Conservation (phyloP, 163 green algal species). For the Chlamydomonas reinhardtii region DNA sequence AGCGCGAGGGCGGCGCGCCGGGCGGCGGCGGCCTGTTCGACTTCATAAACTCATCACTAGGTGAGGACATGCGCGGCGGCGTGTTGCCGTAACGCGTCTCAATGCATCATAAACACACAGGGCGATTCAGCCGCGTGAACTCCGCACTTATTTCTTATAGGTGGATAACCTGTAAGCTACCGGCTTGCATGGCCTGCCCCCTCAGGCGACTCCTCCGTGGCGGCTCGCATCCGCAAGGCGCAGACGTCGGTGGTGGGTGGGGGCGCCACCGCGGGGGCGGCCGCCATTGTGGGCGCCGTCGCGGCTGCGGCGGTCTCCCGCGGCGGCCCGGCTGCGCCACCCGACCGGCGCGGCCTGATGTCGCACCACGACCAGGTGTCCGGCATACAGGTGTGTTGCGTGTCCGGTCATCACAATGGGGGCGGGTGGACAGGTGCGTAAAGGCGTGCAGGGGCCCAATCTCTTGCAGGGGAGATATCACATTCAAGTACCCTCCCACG, state of each 20-base stretch:
- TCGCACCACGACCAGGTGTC: conserved; percentile 26
- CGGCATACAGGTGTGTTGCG: conserved; percentile 15
- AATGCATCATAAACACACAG: too few species aligned
- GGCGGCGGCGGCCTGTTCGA: conserved; percentile 29
- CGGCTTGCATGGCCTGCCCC: too few species aligned
- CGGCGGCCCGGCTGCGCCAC: background rate
- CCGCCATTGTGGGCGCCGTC: conserved; percentile 15
- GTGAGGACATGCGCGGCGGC: background rate
- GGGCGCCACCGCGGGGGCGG: background rate
- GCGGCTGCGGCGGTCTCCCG: background rate
- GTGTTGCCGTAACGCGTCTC: too few species aligned
- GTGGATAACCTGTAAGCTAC: too few species aligned
- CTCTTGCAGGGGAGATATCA: too few species aligned
- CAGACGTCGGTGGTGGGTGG: conserved; percentile 10
- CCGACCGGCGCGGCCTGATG: conserved; percentile 28
- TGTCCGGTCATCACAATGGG: too few species aligned
- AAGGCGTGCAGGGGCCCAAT: too few species aligned
- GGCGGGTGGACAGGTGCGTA: too few species aligned
- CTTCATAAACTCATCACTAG: conserved; percentile 43
- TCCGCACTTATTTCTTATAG: too few species aligned
- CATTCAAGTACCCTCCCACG: too few species aligned
- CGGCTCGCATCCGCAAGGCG: conserved; percentile 33
- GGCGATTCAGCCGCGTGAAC: too few species aligned
- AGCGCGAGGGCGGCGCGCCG: conserved; percentile 9
- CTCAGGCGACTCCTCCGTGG: conserved; percentile 9